These are phyloP conservation scores for Leccinum subgranulosum DNA, from an alignment of 768 basidiomycete species.

Conservation along the genomic window DNA sequence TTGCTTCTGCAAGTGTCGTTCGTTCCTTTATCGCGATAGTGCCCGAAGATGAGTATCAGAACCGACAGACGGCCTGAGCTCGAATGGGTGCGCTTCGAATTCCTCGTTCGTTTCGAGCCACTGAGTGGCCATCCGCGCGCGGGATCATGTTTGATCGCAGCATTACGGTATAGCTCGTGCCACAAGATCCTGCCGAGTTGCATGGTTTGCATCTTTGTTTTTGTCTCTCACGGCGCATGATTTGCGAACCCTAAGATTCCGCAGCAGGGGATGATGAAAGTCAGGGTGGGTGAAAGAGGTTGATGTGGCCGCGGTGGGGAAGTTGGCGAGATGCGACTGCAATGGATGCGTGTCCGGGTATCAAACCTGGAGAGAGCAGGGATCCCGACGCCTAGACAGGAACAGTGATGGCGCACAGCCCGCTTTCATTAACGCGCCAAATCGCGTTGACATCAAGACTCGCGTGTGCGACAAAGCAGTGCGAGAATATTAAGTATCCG, in stretches of 20 bases:
- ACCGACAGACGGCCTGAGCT: not conserved
- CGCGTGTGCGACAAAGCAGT: constrained; percentile 7
- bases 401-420: constrained; percentile 14
- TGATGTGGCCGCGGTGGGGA: constrained; percentile 1
- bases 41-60: not conserved
- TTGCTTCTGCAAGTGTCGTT: not conserved
- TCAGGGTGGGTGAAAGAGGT: not conserved
- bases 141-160: constrained; percentile 17
- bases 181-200: not conserved
- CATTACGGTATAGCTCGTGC: not conserved
- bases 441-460: constrained; percentile 1
- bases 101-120: not conserved
- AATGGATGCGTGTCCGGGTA: not conserved
- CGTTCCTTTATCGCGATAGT: not conserved
- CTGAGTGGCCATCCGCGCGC: constrained; percentile 2
- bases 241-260: not conserved
- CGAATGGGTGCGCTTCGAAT: not conserved
- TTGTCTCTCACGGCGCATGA: not conserved
- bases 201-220: not conserved
- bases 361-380: not conserved
- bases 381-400: not conserved
- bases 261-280: constrained; percentile 1
- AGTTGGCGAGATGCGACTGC: not conserved
- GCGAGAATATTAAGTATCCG: not conserved
- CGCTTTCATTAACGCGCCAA: constrained; percentile 9